Conservation (phyloP, 768 basidiomycete genomes). For the Pleurotus djamor region DNA sequence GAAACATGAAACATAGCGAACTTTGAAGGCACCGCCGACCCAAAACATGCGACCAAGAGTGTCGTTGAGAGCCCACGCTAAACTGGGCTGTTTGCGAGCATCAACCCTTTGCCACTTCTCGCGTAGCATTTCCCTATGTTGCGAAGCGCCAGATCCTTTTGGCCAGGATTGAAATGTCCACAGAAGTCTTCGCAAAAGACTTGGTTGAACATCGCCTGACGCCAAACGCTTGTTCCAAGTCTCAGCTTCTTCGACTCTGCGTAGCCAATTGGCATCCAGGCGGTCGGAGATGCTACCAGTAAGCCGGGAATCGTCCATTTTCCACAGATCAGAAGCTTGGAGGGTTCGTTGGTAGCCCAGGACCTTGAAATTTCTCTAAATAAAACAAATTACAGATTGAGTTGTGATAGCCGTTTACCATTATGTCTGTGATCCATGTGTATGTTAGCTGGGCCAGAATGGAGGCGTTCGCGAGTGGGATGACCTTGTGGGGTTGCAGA, state of each 20-base stretch:
- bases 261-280: slow-evolving; percentile 55
- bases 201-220: slow-evolving; percentile 41
- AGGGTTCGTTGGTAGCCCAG: slow-evolving; percentile 73
- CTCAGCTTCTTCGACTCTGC: slow-evolving; percentile 43
- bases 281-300: slow-evolving; percentile 45
- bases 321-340: slow-evolving; percentile 76
- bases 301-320: slow-evolving; percentile 50
- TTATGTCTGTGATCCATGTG: slow-evolving; percentile 61
- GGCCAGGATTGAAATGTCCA: slow-evolving; percentile 37
- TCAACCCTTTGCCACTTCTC: slow-evolving; percentile 41
- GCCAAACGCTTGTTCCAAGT: slow-evolving; percentile 54
- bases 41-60: slow-evolving; percentile 59
- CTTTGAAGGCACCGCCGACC: slow-evolving; percentile 61
- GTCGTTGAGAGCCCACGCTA: slow-evolving; percentile 62
- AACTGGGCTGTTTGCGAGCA: slow-evolving; percentile 46
- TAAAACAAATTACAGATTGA: not conserved
- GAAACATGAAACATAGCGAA: slow-evolving; percentile 10
- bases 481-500: slow-evolving; percentile 28
- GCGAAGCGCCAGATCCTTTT: slow-evolving; percentile 19
- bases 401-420: slow-evolving; percentile 28
- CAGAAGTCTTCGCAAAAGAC: slow-evolving; percentile 28
- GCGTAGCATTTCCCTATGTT: slow-evolving; percentile 28
- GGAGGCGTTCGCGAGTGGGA: slow-evolving; percentile 58
- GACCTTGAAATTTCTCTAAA: slow-evolving; percentile 27
- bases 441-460: slow-evolving; percentile 61